Evolutionary conservation across 768 basidiomycete species (phyloP).

Genomic region (Gymnopilus dilepis): DNA sequence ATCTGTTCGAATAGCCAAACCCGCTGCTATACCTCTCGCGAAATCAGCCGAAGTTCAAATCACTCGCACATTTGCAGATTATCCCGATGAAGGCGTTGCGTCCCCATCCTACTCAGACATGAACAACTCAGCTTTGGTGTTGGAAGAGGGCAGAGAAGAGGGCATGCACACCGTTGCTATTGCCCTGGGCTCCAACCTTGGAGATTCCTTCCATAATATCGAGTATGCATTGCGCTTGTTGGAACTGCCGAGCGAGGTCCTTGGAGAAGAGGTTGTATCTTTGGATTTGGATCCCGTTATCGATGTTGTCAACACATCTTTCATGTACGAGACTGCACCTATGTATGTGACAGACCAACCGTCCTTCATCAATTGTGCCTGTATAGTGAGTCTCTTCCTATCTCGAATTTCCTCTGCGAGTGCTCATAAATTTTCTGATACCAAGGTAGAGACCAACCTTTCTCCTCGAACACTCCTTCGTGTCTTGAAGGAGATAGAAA

Average conservation of each 20-base stretch:
- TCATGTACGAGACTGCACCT: conserved; percentile 90
- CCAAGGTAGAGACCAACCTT: conserved; percentile 82
- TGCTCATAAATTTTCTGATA: conserved; percentile 33
- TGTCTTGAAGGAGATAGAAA: conserved; percentile 77
- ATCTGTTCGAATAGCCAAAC: conserved; percentile 70
- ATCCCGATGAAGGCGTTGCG: conserved; percentile 24
- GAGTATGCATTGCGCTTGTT: conserved; percentile 76
- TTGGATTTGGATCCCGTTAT: conserved; percentile 30
- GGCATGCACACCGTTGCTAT: conserved; percentile 54
- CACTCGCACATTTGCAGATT: conserved; percentile 48
- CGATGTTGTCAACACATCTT: conserved; percentile 75
- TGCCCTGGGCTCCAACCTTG: conserved; percentile 90
- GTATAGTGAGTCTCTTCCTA: conserved; percentile 64
- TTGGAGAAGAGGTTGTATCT: conserved; percentile 20
- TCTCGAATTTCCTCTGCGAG: conserved; percentile 3
- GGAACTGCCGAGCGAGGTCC: conserved; percentile 49
- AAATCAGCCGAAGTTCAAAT: conserved; percentile 68
- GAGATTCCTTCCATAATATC: conserved; percentile 85
- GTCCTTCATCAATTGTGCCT: conserved; percentile 89
- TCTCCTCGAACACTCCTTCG: conserved; percentile 60
- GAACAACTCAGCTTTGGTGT: neutral
- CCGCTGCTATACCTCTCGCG: conserved; percentile 71
- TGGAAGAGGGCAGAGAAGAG: neutral
- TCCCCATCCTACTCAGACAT: neutral
- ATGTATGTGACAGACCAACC: conserved; percentile 97